Evolutionary conservation across 2,329 filamentous ascomycete genomes (phyloP), one percentile per base, ranked within the genome.

Genomic region (Orbilia blumenaviensis): DNA sequence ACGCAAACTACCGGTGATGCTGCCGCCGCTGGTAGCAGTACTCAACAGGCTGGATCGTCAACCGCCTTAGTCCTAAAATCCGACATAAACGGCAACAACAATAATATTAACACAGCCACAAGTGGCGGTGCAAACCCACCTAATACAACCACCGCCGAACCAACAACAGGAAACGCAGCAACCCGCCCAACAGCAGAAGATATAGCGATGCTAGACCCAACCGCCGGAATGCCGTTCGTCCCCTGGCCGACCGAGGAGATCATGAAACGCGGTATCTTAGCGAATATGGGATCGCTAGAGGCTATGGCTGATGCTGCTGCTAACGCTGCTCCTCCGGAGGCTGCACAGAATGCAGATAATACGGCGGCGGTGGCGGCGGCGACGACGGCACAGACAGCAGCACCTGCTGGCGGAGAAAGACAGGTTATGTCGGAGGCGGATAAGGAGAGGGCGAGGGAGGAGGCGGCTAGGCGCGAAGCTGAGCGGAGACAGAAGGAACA

Each of bases 181-280:
- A 69, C 66, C 38, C 79, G 80, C 25, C 81, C 83, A 25, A 82
- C 81, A 3, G 79, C 81, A 2, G 80, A 82, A 29, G 82, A 84
- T 38, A 80, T 81, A 46, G 80, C 81, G 52, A 83, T 81, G 79
- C 79, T 86, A 50, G 89, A 91, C 80, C 87, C 88, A 0, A 82
- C 86, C 16, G 85, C 86, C 7, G 86, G 87, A 8, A 84, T 83
- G 48, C 81, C 86, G 38, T 96, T 93, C 84, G 86, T 89, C 52
- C 92, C 92, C 0, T 96, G 92, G 92, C 92, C 92, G 0, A 85
- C 85, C 27, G 89, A 92, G 77, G 88, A 90, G 32, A 87, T 89
- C 73, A 92, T 95, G 77, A 87, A 88, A 32, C 84, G 85, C 14
- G 92, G 92, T 36, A 89, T 89, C 1, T 84, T 96, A 44, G 90